Conservation (phyloP, 2,329 filamentous ascomycete genomes). For the Emergomyces orientalis region DNA sequence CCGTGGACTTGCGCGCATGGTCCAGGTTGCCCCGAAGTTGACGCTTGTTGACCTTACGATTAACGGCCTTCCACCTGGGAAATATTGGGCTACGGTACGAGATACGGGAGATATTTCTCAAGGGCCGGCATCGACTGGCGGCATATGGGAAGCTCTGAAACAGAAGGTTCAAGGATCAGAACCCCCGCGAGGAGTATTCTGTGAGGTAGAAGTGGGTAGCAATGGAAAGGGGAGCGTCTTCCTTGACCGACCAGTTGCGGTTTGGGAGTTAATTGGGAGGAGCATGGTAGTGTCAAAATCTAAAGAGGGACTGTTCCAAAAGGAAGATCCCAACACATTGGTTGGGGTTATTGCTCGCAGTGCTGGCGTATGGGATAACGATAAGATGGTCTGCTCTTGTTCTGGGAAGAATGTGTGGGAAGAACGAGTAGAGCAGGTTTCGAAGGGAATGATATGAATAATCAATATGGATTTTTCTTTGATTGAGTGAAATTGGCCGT, state of each 20-base stretch:
- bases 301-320: slow-evolving; percentile 49
- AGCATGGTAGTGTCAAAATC: slow-evolving; percentile 77
- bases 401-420: slow-evolving; percentile 98
- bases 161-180: slow-evolving; percentile 32
- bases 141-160: slow-evolving; percentile 60
- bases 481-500: neutral
- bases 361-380: slow-evolving; percentile 97
- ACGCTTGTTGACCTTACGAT: slow-evolving; percentile 84
- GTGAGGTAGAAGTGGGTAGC: slow-evolving; percentile 63
- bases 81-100: slow-evolving; percentile 74
- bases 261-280: slow-evolving; percentile 94
- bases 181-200: slow-evolving; percentile 56
- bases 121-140: slow-evolving; percentile 73
- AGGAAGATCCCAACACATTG: slow-evolving; percentile 74
- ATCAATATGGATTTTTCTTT: neutral
- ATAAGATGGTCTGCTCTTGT: slow-evolving; percentile 96
- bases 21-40: slow-evolving; percentile 69
- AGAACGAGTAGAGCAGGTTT: slow-evolving; percentile 80
- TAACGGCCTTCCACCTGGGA: slow-evolving; percentile 69
- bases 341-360: slow-evolving; percentile 91
- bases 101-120: slow-evolving; percentile 78
- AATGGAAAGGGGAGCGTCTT: slow-evolving; percentile 72
- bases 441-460: slow-evolving; percentile 75
- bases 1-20: slow-evolving; percentile 82
- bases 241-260: slow-evolving; percentile 68